phyloP scores from a whole-genome alignment of 1,284 basidiomycete species.

The Phylloboletellus chloephorus region DNA sequence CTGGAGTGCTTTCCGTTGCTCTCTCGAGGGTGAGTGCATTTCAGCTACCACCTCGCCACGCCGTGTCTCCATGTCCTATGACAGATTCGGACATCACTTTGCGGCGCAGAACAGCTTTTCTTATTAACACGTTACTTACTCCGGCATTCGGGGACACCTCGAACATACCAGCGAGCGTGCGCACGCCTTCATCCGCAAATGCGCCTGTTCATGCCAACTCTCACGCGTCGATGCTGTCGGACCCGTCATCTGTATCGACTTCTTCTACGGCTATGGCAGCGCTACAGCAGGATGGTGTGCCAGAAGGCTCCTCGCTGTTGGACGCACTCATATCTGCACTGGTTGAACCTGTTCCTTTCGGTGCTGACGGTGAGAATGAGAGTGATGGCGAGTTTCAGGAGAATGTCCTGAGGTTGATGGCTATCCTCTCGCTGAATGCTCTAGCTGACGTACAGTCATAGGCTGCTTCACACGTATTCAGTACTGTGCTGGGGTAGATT shows the following conservation, averaged over 20 bases:
- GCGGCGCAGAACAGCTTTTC: constrained; percentile 81
- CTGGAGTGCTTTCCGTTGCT: constrained; percentile 61
- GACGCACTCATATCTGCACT: constrained; percentile 40
- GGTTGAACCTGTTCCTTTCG: constrained; percentile 53
- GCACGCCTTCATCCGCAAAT: constrained; percentile 15
- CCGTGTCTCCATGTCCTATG: constrained; percentile 4
- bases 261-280: constrained; percentile 45
- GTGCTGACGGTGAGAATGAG: constrained; percentile 63
- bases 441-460: constrained; percentile 20
- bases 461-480: constrained; percentile 54
- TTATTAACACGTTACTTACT: constrained; percentile 73
- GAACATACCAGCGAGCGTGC: constrained; percentile 17
- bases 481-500: constrained; percentile 41
- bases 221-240: constrained; percentile 53
- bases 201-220: constrained; percentile 58
- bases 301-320: constrained; percentile 33
- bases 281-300: constrained; percentile 35
- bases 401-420: constrained; percentile 62
- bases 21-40: constrained; percentile 54
- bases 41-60: constrained; percentile 11
- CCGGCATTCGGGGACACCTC: constrained; percentile 36
- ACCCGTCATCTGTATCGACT: constrained; percentile 48
- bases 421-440: constrained; percentile 10
- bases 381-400: constrained; percentile 79
- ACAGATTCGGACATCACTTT: constrained; percentile 74